These are phyloP conservation scores for Verticillium albo-atrum DNA, from an alignment of 2,329 filamentous ascomycete species.

Conservation along the genomic window DNA sequence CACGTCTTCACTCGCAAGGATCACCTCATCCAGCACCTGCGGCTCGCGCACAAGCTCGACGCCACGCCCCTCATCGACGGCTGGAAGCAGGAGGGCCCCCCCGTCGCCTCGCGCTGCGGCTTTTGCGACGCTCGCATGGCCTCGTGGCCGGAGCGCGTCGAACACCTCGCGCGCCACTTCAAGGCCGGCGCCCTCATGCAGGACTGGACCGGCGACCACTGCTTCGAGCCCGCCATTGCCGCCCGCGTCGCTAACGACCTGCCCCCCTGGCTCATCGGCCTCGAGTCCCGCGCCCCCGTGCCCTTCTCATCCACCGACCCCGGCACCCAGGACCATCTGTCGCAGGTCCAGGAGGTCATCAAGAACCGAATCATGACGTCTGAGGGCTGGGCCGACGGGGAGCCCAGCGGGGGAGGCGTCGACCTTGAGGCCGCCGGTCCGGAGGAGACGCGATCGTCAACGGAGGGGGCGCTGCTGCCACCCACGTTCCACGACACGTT, in stretches of 20 bases:
- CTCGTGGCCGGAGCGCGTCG: constrained; percentile 20
- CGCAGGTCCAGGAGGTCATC: constrained; percentile 31
- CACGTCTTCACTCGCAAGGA: constrained; percentile 22
- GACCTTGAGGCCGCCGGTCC: neutral
- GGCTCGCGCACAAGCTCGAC: constrained; percentile 27
- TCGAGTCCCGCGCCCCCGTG: constrained; percentile 14
- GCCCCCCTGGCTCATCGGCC: constrained; percentile 19
- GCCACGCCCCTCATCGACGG: constrained; percentile 30
- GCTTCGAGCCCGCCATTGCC: constrained; percentile 17
- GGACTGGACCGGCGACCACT: constrained; percentile 21
- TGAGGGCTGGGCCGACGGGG: neutral
- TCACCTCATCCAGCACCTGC: constrained; percentile 24
- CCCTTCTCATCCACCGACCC: constrained; percentile 22
- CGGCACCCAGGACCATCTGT: constrained; percentile 15
- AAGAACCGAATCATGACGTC: neutral
- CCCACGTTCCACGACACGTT: constrained; percentile 12
- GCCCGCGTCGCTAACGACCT: constrained; percentile 17
- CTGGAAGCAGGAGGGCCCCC: constrained; percentile 19
- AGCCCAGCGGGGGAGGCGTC: neutral
- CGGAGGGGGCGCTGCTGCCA: neutral
- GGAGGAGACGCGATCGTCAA: neutral
- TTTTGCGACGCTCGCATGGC: constrained; percentile 19
- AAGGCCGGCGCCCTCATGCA: constrained; percentile 19
- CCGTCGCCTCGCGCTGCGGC: constrained; percentile 21
- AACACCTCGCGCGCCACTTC: constrained; percentile 23